Evolutionary conservation across 208 protist genomes (phyloP), one percentile per base, ranked within the genome.

Genomic region (Leishmania tarentolae): DNA sequence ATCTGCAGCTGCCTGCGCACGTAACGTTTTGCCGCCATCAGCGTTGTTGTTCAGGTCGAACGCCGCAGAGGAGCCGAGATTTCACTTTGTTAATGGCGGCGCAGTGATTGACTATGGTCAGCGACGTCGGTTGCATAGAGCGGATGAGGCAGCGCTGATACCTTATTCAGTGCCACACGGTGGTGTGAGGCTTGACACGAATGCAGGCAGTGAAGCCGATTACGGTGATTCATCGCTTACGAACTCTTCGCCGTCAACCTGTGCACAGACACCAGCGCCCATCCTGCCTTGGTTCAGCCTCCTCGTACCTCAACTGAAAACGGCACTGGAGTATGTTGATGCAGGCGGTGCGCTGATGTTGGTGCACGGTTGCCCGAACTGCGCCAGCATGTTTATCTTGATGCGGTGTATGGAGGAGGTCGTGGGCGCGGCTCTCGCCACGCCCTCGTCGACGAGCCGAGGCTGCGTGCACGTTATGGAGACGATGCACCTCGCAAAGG

Each of bases 81-180:
- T 93, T 70, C 78, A 86, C 76, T 96, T 96, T 72, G 91, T 96
- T 35, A 96, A 96, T 81, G 86, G 90, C 46, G 93, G 93, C n/a
- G 93, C 93, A 2, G 93, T 96, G 63, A 88, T 90, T 63, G 93
- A 96, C 61, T 84, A 96, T 76, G 93, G 93, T 0, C 93, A 96
- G 79, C 93, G 93, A 13, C 81, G 82, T 31, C 68, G 75, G 15
- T 79, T 78, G 75, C 59, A 65, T 1, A 70, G 61, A 42, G 59
- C 53, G 9, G 37, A 56, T 21, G 74, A 56, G 37, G 74, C 31
- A 35, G 8, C 81, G n/a, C 8, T 53, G 71, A 40, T 35, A 63
- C 53, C 50, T 57, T 46, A 50, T 19, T 11, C 19, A 13, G 35
- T 44, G 9, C 42, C 53, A 37, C 59, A 9, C 47, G 53, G 24